A percentile compares a stretch with the other conserved stretches of the same genome.
Conservation (phyloP, 2,329 filamentous ascomycete species). For the Fusarium piperis region DNA sequence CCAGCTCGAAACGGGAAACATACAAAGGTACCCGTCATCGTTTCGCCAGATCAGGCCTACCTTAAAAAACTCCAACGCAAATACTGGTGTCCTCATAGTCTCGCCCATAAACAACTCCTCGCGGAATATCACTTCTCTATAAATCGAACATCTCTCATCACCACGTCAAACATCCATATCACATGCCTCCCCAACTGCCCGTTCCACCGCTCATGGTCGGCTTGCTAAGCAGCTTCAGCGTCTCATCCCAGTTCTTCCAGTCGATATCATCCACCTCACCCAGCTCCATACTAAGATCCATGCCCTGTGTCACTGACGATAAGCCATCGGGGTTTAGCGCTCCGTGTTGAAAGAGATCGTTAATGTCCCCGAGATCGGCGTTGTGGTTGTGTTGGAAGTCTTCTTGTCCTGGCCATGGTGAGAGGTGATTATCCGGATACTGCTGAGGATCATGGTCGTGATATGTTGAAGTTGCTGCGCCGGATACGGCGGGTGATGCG, state of each 20-base stretch:
- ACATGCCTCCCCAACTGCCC: slow-evolving; percentile 34
- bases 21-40: background rate
- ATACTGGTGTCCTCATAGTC: background rate
- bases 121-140: background rate
- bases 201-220: slow-evolving; percentile 4
- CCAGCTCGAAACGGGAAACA: background rate
- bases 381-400: slow-evolving; percentile 6
- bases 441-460: background rate
- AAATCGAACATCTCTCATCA: background rate
- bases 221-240: slow-evolving; percentile 10
- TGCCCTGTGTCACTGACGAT: background rate
- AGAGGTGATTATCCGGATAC: background rate
- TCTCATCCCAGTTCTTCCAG: slow-evolving; percentile 33
- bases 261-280: slow-evolving; percentile 33
- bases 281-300: slow-evolving; percentile 27
- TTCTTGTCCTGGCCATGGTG: slow-evolving; percentile 18
- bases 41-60: background rate
- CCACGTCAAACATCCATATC: background rate
- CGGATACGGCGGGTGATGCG: slow-evolving; percentile 25
- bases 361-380: slow-evolving; percentile 1
- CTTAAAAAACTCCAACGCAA: background rate
- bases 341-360: slow-evolving; percentile 8
- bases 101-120: background rate
- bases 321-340: background rate
- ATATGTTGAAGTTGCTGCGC: background rate